These are phyloP conservation scores for Microcera coccophila DNA, from an alignment of 2,329 filamentous ascomycete genomes.

Conservation along the genomic window DNA sequence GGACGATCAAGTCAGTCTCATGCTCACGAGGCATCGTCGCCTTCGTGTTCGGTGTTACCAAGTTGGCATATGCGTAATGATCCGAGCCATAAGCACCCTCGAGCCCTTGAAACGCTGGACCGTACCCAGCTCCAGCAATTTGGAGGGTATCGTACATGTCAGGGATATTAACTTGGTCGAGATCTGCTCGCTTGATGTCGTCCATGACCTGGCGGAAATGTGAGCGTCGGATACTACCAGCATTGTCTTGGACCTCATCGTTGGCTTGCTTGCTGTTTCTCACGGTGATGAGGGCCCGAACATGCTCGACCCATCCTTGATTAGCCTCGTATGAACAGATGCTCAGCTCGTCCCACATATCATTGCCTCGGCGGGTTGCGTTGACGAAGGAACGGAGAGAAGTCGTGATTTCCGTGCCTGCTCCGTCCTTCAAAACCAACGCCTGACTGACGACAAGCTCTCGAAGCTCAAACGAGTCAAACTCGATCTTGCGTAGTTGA, in stretches of 20 bases:
- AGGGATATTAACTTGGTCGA: too few relatives aligned
- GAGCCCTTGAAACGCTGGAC: constrained; percentile 24
- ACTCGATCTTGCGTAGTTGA: constrained; percentile 17
- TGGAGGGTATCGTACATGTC: too few relatives aligned
- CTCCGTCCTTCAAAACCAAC: constrained; percentile 24
- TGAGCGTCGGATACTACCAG: too few relatives aligned
- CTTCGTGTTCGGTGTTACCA: constrained; percentile 42
- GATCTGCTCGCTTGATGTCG: too few relatives aligned
- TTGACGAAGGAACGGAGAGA: constrained; percentile 26
- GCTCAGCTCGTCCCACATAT: constrained; percentile 53
- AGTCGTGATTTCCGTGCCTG: constrained; percentile 24
- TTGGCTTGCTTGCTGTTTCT: too few relatives aligned
- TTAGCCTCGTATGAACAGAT: constrained; percentile 51
- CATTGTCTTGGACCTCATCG: too few relatives aligned
- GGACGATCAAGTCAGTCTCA: constrained; percentile 42
- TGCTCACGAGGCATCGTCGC: constrained; percentile 42
- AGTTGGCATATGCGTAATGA: too few relatives aligned
- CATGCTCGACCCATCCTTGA: constrained; percentile 57
- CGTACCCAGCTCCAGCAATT: constrained; percentile 29
- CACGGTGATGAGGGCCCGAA: constrained; percentile 48
- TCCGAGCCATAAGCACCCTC: too few relatives aligned
- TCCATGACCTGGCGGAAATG: too few relatives aligned
- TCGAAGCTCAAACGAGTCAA: constrained; percentile 22
- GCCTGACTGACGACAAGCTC: constrained; percentile 27
- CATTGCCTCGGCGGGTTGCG: constrained; percentile 32